Conservation (phyloP, 768 basidiomycete genomes). For the Amanita muscaria region DNA sequence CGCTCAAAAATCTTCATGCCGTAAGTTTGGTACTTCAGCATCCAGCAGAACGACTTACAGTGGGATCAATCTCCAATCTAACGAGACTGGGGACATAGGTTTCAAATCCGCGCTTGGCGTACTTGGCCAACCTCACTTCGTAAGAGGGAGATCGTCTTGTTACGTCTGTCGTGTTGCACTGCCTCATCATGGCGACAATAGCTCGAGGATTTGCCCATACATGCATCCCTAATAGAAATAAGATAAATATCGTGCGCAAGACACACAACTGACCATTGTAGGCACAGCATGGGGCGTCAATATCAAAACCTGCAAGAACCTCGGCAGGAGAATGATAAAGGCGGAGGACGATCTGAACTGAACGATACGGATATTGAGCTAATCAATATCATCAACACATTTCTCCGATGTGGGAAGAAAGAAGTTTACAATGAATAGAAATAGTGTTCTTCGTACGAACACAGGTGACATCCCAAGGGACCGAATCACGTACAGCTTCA, state of each 20-base stretch:
- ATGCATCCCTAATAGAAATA: no score
- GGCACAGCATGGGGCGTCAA: constrained; percentile 55
- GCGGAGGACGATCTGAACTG: constrained; percentile 61
- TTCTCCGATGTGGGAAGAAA: no score
- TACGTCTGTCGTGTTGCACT: constrained; percentile 41
- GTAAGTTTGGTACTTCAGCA: neutral
- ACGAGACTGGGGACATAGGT: constrained; percentile 34
- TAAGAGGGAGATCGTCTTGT: constrained; percentile 43
- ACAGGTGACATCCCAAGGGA: constrained; percentile 63
- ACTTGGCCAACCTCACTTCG: constrained; percentile 41
- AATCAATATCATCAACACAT: no score
- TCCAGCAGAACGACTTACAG: constrained; percentile 27
- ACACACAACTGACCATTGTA: constrained; percentile 34
- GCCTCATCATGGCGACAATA: constrained; percentile 39
- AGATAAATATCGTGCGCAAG: no score
- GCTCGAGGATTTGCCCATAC: constrained; percentile 41
- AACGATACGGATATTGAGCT: constrained; percentile 61
- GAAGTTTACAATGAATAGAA: constrained; percentile 45
- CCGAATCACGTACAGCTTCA: constrained; percentile 54
- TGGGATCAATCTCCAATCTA: constrained; percentile 41
- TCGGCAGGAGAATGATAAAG: constrained; percentile 57
- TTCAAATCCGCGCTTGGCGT: constrained; percentile 37
- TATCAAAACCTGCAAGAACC: constrained; percentile 58
- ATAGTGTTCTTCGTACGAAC: constrained; percentile 58
- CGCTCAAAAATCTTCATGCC: constrained; percentile 46